A percentile compares a stretch with the other conserved stretches of the same genome.
Conservation (phyloP, 2,329 filamentous ascomycete genomes). For the Lasiodiplodia citricola region DNA sequence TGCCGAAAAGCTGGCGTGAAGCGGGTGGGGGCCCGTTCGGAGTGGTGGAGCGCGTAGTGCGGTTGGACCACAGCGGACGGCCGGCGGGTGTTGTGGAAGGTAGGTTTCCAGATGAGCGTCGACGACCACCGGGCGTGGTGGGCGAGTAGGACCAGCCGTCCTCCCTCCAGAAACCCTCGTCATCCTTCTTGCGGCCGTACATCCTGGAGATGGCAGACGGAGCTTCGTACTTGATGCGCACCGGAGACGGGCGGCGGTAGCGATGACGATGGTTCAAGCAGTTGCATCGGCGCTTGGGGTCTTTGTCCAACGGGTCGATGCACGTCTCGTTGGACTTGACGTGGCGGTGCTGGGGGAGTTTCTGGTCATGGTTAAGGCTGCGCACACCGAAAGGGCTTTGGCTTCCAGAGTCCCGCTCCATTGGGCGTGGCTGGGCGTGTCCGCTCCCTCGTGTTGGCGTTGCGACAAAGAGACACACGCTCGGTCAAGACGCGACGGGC, state of each 20-base stretch:
- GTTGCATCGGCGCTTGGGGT: slow-evolving; percentile 27
- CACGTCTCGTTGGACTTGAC: slow-evolving; percentile 17
- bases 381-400: slow-evolving; percentile 18
- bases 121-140: slow-evolving; percentile 40
- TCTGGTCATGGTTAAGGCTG: slow-evolving; percentile 26
- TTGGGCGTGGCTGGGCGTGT: slow-evolving; percentile 26
- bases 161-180: slow-evolving; percentile 10
- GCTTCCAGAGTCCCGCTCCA: slow-evolving; percentile 16
- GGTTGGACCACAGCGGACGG: slow-evolving; percentile 53
- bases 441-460: slow-evolving; percentile 19
- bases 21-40: slow-evolving; percentile 59
- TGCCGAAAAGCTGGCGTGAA: slow-evolving; percentile 54
- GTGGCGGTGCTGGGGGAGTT: slow-evolving; percentile 5
- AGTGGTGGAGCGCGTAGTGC: slow-evolving; percentile 58
- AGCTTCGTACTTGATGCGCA: slow-evolving; percentile 14
- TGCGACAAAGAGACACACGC: slow-evolving; percentile 18
- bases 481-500: slow-evolving; percentile 3
- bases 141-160: slow-evolving; percentile 31
- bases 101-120: slow-evolving; percentile 37
- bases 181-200: slow-evolving; percentile 15
- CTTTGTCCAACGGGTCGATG: slow-evolving; percentile 25
- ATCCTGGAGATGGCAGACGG: slow-evolving; percentile 20
- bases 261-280: slow-evolving; percentile 26
- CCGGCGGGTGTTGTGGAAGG: slow-evolving; percentile 65
- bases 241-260: slow-evolving; percentile 12